Conservation (phyloP, 768 basidiomycete species). For the Gloeophyllum trabeum region DNA sequence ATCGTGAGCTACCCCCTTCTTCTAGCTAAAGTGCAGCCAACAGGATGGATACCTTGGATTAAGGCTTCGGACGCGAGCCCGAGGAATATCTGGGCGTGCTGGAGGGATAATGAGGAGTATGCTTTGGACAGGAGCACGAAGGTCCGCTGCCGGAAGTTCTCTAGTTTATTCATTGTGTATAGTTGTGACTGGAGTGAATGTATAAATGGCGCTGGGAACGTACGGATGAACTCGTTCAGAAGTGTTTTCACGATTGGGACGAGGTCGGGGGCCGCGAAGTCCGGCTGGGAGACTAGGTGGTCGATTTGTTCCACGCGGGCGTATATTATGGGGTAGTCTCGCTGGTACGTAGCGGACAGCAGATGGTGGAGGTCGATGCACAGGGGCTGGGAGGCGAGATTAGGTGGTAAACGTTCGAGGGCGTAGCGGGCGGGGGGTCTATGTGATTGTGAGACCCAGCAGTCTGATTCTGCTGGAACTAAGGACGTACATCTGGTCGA, state of each 20-base stretch:
- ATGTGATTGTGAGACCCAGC: background rate
- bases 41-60: conserved; percentile 18
- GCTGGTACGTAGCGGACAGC: conserved; percentile 36
- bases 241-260: conserved; percentile 32
- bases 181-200: too few species aligned
- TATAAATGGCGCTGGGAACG: background rate
- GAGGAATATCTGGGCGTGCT: conserved; percentile 46
- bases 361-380: conserved; percentile 34
- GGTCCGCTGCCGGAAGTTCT: conserved; percentile 45
- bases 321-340: conserved; percentile 48
- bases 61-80: conserved; percentile 28
- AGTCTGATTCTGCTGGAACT: background rate
- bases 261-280: conserved; percentile 34
- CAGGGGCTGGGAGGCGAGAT: conserved; percentile 30
- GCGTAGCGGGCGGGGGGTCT: conserved; percentile 54
- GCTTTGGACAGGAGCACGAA: conserved; percentile 46
- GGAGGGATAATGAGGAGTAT: conserved; percentile 49
- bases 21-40: conserved; percentile 3
- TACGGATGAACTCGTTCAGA: conserved; percentile 41
- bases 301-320: conserved; percentile 30
- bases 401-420: conserved; percentile 41
- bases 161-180: conserved; percentile 25
- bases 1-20: background rate
- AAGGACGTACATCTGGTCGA: conserved; percentile 40
- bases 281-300: conserved; percentile 27